Evolutionary conservation across 2,329 filamentous ascomycete genomes (phyloP).

Genomic region (Penicillium griseofulvum): DNA sequence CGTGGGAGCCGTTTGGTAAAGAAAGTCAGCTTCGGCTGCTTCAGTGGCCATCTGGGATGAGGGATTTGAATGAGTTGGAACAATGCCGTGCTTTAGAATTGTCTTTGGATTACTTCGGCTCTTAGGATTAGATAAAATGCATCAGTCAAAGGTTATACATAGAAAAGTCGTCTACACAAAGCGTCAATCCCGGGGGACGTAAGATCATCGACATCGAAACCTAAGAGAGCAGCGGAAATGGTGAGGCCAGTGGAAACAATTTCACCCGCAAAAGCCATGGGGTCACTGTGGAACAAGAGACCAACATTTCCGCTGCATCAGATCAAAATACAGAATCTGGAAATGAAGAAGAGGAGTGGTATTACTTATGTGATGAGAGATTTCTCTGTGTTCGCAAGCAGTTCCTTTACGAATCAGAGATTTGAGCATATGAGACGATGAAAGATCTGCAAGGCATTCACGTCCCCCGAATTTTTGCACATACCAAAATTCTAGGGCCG

Average conservation of each 20-base stretch:
- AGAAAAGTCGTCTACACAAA: too few species aligned
- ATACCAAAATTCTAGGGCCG: not conserved
- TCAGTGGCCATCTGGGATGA: conserved; percentile 19
- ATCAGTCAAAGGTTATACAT: too few species aligned
- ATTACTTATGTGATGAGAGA: not conserved
- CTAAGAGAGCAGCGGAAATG: not conserved
- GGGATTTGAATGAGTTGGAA: conserved; percentile 11
- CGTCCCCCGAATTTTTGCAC: not conserved
- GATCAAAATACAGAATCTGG: not conserved
- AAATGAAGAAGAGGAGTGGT: not conserved
- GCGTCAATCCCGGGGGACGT: not conserved
- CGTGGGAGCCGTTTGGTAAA: conserved; percentile 11
- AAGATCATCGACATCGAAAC: not conserved
- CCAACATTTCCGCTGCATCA: not conserved
- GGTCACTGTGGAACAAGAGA: not conserved
- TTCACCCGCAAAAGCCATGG: not conserved
- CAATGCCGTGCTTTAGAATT: conserved; percentile 17
- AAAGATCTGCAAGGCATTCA: not conserved
- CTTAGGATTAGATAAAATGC: not conserved
- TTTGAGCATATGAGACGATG: not conserved
- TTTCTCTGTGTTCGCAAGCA: not conserved
- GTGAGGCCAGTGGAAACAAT: not conserved
- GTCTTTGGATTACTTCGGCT: conserved; percentile 8
- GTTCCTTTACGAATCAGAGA: not conserved
- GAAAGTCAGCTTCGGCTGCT: conserved; percentile 12